Percentiles rank a stretch among this genome's conserved stretches.
These are phyloP conservation scores for Melastoma candidum DNA, from an alignment of 441 rosid species.

Conservation along the genomic window DNA sequence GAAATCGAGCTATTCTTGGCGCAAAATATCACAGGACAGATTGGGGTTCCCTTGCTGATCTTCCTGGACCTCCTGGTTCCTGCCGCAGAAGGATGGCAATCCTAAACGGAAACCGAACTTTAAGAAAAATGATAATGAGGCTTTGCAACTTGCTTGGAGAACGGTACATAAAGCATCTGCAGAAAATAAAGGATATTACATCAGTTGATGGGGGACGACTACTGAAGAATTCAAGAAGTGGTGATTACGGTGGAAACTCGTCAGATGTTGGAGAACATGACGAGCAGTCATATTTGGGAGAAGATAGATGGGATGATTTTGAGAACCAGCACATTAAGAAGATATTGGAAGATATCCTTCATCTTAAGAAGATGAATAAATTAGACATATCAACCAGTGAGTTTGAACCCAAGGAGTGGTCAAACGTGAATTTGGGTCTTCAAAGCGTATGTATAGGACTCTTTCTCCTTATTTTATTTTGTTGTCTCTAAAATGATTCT, in stretches of 20 bases:
- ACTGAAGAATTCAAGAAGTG: slow-evolving; percentile 23
- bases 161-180: slow-evolving; percentile 57
- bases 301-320: slow-evolving; percentile 84
- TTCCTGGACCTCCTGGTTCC: slow-evolving; percentile 58
- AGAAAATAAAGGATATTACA: slow-evolving; percentile 34
- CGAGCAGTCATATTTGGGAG: slow-evolving; percentile 32
- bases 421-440: slow-evolving; percentile 34
- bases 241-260: slow-evolving; percentile 16
- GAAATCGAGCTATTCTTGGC: slow-evolving; percentile 74
- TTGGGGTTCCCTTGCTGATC: slow-evolving; percentile 62
- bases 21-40: slow-evolving; percentile 68
- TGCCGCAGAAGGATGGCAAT: slow-evolving; percentile 65
- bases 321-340: slow-evolving; percentile 38
- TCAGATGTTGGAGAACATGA: slow-evolving; percentile 23
- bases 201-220: slow-evolving; percentile 27
- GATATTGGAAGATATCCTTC: slow-evolving; percentile 61
- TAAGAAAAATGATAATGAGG: slow-evolving; percentile 68
- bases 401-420: slow-evolving; percentile 39
- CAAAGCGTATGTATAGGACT: slow-evolving; percentile 27
- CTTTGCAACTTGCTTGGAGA: slow-evolving; percentile 77
- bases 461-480: slow-evolving; percentile 13
- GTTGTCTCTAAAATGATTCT: no score
- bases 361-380: slow-evolving; percentile 61
- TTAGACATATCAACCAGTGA: slow-evolving; percentile 39
- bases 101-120: slow-evolving; percentile 43